Evolutionary conservation across 2,329 filamentous ascomycete species (phyloP).

Genomic region (Orbilia ellipsospora): DNA sequence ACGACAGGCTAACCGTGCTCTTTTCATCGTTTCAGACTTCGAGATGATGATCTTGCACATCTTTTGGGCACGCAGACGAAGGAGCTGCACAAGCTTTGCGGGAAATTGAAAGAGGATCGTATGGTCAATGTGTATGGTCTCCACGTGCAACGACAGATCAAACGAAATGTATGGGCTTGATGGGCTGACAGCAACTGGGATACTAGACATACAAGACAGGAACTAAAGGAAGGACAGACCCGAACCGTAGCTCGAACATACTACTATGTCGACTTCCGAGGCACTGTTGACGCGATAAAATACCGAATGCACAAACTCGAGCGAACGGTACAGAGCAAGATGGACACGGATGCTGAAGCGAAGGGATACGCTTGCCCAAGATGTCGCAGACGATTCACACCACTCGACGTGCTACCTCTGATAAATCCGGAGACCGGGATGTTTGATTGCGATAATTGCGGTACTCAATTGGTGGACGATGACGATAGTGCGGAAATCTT

Average conservation of each 20-base stretch:
- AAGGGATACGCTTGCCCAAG: slow-evolving; percentile 85
- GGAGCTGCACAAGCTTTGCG: slow-evolving; percentile 88
- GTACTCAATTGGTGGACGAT: slow-evolving; percentile 72
- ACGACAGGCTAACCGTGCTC: not conserved
- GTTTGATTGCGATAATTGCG: slow-evolving; percentile 86
- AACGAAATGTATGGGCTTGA: slow-evolving; percentile 9
- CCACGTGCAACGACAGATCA: slow-evolving; percentile 2
- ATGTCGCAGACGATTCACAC: slow-evolving; percentile 87
- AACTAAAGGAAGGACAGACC: slow-evolving; percentile 81
- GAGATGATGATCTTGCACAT: slow-evolving; percentile 87
- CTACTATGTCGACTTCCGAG: slow-evolving; percentile 96
- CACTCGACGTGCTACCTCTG: slow-evolving; percentile 83
- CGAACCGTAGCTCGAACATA: slow-evolving; percentile 88
- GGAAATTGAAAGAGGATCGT: slow-evolving; percentile 84
- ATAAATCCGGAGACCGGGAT: slow-evolving; percentile 73
- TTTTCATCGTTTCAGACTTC: slow-evolving; percentile 66
- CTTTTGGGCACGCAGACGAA: slow-evolving; percentile 91
- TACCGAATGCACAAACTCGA: slow-evolving; percentile 90
- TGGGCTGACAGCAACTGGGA: slow-evolving; percentile 1
- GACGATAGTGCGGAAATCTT: slow-evolving; percentile 77
- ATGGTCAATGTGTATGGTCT: slow-evolving; percentile 78
- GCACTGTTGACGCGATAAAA: slow-evolving; percentile 95
- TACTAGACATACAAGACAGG: slow-evolving; percentile 75
- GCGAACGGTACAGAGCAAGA: slow-evolving; percentile 85
- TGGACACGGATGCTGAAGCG: slow-evolving; percentile 59